Evolutionary conservation across 2,329 filamentous ascomycete genomes (phyloP), one percentile per base, ranked within the genome.

Genomic region (Myriosclerotinia duriaeana): DNA sequence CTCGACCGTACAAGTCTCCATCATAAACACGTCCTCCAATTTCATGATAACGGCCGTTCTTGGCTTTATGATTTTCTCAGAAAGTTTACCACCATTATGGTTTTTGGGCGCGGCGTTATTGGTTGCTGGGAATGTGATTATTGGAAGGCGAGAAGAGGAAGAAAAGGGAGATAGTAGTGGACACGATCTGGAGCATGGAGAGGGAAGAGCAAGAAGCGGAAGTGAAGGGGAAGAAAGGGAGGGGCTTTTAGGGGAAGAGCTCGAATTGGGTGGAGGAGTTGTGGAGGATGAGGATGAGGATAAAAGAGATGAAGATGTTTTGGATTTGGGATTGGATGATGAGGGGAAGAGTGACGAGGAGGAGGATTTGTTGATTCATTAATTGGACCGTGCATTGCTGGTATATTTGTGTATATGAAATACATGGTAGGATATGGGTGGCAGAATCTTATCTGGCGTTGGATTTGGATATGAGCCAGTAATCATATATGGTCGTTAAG

Each of bases 21-120:
- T 94, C 76, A 87, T 94, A 77, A 94, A 94, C 77, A 93, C 91
- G 3, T 91, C 89, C 17, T 84, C 89, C 66, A 94, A 94, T 79
- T 94, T 94, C 77, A 84, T 94, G 78, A 78, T 92, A 68, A 93
- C 91, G 0, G 91, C 91, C 9, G 70, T 93, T 8, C 80, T 93
- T 26, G 90, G 91, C 36, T 80, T 85, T 60, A 77, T 85, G 67
- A 86, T 94, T 71, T 94, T 94, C 77, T 82, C 85, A 30, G 91
- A 94, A 78, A 78, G 81, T 1, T 79, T 94, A 38, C 89, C 90
- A 0, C 86, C 85, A 12, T 78, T 92, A 52, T 94, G 91, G 91
- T 93, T 89, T 87, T 78, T 87, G 6, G 91, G 91, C 15, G 91
- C 91, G 0, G 80, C 84, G 5, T 78, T 93, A 73, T 80, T 94